Evolutionary conservation across 2,329 filamentous ascomycete species (phyloP), one percentile per base, ranked within the genome.

Genomic region (Ophidiomyces ophidiicola): DNA sequence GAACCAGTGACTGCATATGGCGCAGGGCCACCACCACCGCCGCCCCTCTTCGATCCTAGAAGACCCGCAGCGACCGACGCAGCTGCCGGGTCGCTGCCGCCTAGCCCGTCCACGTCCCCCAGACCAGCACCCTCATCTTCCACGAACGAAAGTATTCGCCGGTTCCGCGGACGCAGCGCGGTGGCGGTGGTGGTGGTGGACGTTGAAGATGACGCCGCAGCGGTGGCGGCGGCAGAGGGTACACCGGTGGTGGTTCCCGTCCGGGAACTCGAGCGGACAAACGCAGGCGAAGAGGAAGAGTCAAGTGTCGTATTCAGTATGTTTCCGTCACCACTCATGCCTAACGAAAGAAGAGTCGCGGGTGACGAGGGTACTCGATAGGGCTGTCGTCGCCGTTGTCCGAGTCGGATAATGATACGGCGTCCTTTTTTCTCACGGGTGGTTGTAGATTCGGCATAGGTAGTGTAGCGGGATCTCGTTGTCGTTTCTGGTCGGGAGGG

Each of bases 111-210:
- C 5, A 11, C 32, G 25, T 3, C 32, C n/a, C 31, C 21, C 5
- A 18, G 23, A 11, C 24, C 30, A 42, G 44, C 42, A 32, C 48
- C 48, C 31, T 60, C 60, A 43, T 64, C 59, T 45, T 55, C 52
- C 24, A 48, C 52, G 31, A 62, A 58, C 15, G 63, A 64, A 41
- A 66, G 58, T 37, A 66, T 49, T 29, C 63, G 60, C 41, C 61
- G 54, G 44, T 59, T 61, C 32, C 63, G 63, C 41, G 64, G 60
- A 46, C 64, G 60, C 38, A 67, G 50, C 24, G 60, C 59, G 17
- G 61, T 62, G 10, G 20, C 5, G 10, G 32, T 12, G 17, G 4
- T 26, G 24, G n/a, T n/a, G 59, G 47, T 63, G 60, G 39, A 67
- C 51, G 24, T 59, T 59, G 17, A 61, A 62, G 24, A n/a, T 7